phyloP scores from a whole-genome alignment of 1,284 basidiomycete species.

The Apiotrichum siamense region DNA sequence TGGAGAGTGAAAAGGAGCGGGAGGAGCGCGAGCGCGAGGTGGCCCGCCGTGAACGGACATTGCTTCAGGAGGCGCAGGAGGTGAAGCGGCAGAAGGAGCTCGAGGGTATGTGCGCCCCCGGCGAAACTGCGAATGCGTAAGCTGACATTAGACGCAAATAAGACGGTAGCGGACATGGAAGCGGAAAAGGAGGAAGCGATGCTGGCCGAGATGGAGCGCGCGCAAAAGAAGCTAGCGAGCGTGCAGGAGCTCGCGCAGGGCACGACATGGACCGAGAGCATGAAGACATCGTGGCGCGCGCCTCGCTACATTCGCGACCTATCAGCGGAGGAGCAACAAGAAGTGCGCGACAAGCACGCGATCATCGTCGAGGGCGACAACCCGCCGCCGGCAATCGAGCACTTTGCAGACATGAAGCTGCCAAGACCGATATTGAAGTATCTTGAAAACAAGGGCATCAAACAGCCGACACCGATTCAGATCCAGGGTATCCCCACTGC shows the following conservation, averaged over 20 bases:
- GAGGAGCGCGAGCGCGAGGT: conserved; percentile 49
- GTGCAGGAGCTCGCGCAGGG: conserved; percentile 90
- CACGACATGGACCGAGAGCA: conserved; percentile 78
- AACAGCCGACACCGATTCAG: conserved; percentile 88
- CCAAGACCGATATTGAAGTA: conserved; percentile 75
- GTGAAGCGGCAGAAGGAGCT: conserved; percentile 73
- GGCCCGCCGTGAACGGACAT: conserved; percentile 70
- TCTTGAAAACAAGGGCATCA: conserved; percentile 77
- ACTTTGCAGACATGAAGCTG: conserved; percentile 97
- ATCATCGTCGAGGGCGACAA: conserved; percentile 88
- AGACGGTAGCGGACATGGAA: conserved; percentile 72
- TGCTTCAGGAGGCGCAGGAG: conserved; percentile 86
- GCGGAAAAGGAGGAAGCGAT: conserved; percentile 87
- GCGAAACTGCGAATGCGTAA: background rate
- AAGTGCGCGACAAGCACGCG: conserved; percentile 80
- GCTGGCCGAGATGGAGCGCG: conserved; percentile 81
- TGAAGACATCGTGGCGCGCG: conserved; percentile 84
- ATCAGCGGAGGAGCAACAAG: conserved; percentile 62
- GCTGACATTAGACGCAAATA: conserved; percentile 63
- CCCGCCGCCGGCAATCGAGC: conserved; percentile 83
- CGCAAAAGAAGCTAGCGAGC: conserved; percentile 77
- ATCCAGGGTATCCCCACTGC: conserved; percentile 94
- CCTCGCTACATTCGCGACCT: conserved; percentile 75
- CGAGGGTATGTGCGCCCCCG: conserved; percentile 57
- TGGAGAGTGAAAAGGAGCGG: conserved; percentile 6